Base-by-base conservation (phyloP, 2,329 filamentous ascomycete genomes). In the Calonectria pseudoreteaudii region DNA sequence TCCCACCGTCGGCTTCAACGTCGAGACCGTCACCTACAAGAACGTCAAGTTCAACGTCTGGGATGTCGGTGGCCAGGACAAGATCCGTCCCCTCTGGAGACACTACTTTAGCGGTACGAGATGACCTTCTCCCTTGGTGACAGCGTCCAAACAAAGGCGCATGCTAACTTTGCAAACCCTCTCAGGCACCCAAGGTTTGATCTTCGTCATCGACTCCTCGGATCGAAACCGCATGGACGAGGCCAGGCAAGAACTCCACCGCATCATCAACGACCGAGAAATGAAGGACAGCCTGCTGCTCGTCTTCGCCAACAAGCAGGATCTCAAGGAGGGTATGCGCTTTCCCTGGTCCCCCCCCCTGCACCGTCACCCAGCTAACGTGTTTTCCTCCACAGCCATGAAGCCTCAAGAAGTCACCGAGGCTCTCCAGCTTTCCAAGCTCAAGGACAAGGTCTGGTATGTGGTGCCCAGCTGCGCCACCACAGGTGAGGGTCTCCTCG, bases 31-130 rank as follows among this genome's bases (percentile, higher is more conserved):
- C 82, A 97, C 96, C 80, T 98, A 98, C 90, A 98, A 98, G 91
- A 98, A 98, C 86, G 96, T 98, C 87, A 97, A 98, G 87, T 98
- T 98, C 90, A 98, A 97, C 82, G 96, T 98, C 77, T 98, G 96
- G 96, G 96, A 98, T 89, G 96, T 98, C 74, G 96, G 96, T 86
- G 96, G 96, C 78, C 96, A 98, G 90, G 96, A 98, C 91, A 98
- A 98, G 93, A 98, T 98, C 83, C 92, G 96, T 79, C 96, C 96
- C 76, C 89, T 98, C 75, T 98, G 96, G 96, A 93, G 96, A 87
- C 96, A 98, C 89, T 98, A 98, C 89, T 98, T 98, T 84, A 94
- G 92, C 80, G 94, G 93, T 93, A 85, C 52, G 47, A 7, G 38
- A 44, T n/a, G 18, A 18, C 41, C 9, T 23, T 18, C 16, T 18